These are phyloP conservation scores for Pinus taeda DNA, from an alignment of 75 land plant genomes.

Conservation along the genomic window DNA sequence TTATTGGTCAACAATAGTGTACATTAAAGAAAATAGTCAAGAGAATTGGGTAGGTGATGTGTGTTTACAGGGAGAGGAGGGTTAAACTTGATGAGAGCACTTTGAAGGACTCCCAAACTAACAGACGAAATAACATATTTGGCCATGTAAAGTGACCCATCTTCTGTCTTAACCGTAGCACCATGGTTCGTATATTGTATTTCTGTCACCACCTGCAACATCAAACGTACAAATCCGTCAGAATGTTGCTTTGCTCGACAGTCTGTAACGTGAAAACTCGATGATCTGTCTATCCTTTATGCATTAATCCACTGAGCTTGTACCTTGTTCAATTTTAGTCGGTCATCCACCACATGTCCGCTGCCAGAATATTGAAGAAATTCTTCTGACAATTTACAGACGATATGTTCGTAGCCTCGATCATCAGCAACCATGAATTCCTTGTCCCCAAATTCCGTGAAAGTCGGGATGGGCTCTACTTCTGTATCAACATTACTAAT, in stretches of 20 bases:
- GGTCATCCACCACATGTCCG: slow-evolving; percentile 49
- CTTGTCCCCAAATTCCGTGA: slow-evolving; percentile 44
- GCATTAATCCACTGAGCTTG: background rate
- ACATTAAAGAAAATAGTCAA: background rate
- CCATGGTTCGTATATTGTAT: slow-evolving; percentile 35
- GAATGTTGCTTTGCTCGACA: too few species aligned
- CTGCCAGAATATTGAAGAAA: slow-evolving; percentile 33
- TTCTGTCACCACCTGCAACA: slow-evolving; percentile 58
- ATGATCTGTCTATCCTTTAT: background rate
- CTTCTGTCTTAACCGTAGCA: slow-evolving; percentile 62
- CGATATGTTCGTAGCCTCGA: slow-evolving; percentile 59
- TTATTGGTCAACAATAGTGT: too few species aligned
- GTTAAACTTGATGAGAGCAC: slow-evolving; percentile 57
- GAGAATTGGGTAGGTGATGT: background rate
- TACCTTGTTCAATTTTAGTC: slow-evolving; percentile 74
- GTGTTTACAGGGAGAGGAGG: slow-evolving; percentile 73
- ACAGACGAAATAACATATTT: slow-evolving; percentile 58
- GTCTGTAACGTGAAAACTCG: background rate
- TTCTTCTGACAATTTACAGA: slow-evolving; percentile 52
- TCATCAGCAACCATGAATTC: slow-evolving; percentile 66
- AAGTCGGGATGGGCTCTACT: slow-evolving; percentile 76
- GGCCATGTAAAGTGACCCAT: slow-evolving; percentile 58
- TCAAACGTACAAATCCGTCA: background rate
- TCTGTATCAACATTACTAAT: slow-evolving; percentile 10
- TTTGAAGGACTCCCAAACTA: slow-evolving; percentile 80